phyloP scores from a whole-genome alignment of 2,329 filamentous ascomycete genomes.

The Aspergillus sp. region DNA sequence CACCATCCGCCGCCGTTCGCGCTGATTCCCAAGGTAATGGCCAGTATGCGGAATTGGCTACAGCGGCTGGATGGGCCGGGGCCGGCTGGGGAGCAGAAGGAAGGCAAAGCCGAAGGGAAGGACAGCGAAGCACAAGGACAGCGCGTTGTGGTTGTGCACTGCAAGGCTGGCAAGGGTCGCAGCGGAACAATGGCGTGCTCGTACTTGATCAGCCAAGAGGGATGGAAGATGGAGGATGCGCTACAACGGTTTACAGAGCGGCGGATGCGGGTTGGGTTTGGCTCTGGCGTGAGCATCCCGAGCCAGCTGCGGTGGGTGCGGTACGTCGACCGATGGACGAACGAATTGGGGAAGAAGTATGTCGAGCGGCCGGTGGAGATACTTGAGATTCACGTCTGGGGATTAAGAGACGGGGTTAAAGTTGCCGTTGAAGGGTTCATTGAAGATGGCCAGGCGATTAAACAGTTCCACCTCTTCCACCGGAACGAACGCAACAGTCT shows the following conservation, averaged over 20 bases:
- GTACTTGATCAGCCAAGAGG: conserved; percentile 86
- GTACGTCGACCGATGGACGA: conserved; percentile 87
- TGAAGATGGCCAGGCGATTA: conserved; percentile 86
- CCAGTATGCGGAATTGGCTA: conserved; percentile 88
- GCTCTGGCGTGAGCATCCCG: conserved; percentile 85
- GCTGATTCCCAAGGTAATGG: conserved; percentile 84
- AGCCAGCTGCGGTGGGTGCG: conserved; percentile 84
- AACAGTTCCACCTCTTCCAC: conserved; percentile 77
- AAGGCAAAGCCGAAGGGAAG: neutral
- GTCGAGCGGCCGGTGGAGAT: conserved; percentile 81
- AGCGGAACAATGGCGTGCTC: conserved; percentile 85
- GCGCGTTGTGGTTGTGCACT: conserved; percentile 87
- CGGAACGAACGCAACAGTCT: conserved; percentile 62
- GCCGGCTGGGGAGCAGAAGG: conserved; percentile 11
- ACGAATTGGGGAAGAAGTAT: conserved; percentile 70
- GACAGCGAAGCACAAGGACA: conserved; percentile 36
- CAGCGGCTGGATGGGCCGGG: conserved; percentile 38
- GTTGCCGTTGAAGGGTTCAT: conserved; percentile 80
- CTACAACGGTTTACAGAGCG: conserved; percentile 72
- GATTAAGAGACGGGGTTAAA: conserved; percentile 82
- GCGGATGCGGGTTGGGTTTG: conserved; percentile 86
- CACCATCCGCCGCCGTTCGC: conserved; percentile 94
- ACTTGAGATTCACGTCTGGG: conserved; percentile 87
- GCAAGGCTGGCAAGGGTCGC: conserved; percentile 93
- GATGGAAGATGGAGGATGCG: conserved; percentile 65